Conservation (phyloP, 2,329 filamentous ascomycete species). For the Aspergillus melleus region DNA sequence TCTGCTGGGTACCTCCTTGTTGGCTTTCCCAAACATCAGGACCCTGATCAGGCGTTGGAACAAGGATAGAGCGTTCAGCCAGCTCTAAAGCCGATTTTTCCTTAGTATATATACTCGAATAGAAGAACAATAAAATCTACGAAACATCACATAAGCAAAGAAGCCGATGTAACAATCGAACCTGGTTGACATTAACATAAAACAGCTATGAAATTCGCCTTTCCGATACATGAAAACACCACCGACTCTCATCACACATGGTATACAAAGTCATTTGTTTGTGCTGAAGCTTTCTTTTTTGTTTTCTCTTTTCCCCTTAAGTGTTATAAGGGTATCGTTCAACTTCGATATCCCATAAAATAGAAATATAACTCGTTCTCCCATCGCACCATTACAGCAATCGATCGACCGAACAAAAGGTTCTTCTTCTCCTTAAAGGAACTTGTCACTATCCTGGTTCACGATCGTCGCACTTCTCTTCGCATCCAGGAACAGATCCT, state of each 20-base stretch:
- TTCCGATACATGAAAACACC: slow-evolving; percentile 15
- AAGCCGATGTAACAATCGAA: slow-evolving; percentile 8
- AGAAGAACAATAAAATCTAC: not conserved
- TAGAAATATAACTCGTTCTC: slow-evolving; percentile 15
- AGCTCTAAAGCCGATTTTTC: not conserved
- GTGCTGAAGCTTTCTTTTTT: not conserved
- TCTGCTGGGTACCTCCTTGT: slow-evolving; percentile 12
- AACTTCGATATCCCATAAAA: not conserved
- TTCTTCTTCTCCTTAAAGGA: slow-evolving; percentile 51
- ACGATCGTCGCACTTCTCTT: slow-evolving; percentile 73
- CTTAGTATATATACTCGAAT: not conserved
- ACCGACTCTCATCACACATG: slow-evolving; percentile 17
- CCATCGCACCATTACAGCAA: slow-evolving; percentile 4
- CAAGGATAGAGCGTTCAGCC: not conserved
- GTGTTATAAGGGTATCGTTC: slow-evolving; percentile 1
- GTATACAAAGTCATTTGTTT: slow-evolving; percentile 20
- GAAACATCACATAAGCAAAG: not conserved
- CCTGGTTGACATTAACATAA: slow-evolving; percentile 20
- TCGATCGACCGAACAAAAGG: not conserved
- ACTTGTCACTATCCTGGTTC: slow-evolving; percentile 63
- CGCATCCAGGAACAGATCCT: slow-evolving; percentile 81
- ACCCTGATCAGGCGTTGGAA: slow-evolving; percentile 2
- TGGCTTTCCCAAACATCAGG: slow-evolving; percentile 5
- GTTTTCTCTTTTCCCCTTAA: not conserved
- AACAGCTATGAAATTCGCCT: slow-evolving; percentile 16